A percentile compares a stretch with the other conserved stretches of the same genome.
Evolutionary conservation across 1,284 basidiomycete genomes (phyloP).

Genomic region (Ganoderma lucidum): DNA sequence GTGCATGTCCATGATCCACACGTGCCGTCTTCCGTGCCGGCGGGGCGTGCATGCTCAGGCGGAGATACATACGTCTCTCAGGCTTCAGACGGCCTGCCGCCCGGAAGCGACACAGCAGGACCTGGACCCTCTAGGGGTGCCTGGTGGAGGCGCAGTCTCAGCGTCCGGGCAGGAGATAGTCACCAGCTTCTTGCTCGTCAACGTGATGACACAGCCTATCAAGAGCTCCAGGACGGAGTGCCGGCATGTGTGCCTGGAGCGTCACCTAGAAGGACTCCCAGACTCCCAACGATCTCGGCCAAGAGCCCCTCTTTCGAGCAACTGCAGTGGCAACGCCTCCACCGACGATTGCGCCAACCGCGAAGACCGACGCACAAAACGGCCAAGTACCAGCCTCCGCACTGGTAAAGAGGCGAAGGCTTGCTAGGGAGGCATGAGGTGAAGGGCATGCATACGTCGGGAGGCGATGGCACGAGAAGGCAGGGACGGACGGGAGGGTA

Average conservation of each 20-base stretch:
- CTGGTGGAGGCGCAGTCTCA: not conserved
- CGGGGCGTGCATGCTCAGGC: not conserved
- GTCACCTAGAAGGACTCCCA: not conserved
- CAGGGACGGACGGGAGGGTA: not conserved
- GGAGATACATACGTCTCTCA: not conserved
- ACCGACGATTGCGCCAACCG: conserved; percentile 74
- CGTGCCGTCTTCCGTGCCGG: not conserved
- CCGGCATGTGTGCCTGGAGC: not conserved
- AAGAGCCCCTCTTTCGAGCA: conserved; percentile 19
- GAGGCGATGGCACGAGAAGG: not conserved
- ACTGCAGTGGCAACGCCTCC: conserved; percentile 67
- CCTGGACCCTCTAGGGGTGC: not conserved
- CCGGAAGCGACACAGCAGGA: not conserved
- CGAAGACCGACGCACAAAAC: conserved; percentile 56
- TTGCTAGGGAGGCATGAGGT: not conserved
- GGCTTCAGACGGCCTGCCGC: not conserved
- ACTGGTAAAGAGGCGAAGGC: not conserved
- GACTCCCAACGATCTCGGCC: not conserved
- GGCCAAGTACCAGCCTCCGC: not conserved
- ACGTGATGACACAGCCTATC: not conserved
- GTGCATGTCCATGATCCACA: not conserved
- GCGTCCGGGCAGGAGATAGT: not conserved
- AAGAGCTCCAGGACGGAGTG: not conserved
- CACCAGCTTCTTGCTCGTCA: not conserved
- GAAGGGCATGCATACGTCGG: not conserved